phyloP scores from a whole-genome alignment of 176 grass and related monocot genomes.

The Musa beccarii region DNA sequence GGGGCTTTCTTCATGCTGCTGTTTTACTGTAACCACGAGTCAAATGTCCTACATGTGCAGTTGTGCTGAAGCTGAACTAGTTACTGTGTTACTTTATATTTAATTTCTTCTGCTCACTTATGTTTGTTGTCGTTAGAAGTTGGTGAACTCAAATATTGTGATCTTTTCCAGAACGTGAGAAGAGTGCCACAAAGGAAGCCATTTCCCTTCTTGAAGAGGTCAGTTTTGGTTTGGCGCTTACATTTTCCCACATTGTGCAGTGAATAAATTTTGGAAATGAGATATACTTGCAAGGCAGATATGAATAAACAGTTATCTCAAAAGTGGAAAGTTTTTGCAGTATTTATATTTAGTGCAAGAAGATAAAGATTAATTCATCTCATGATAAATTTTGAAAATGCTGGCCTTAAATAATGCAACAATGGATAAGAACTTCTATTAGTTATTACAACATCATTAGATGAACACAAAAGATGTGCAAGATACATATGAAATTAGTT shows the following conservation, averaged over 20 bases:
- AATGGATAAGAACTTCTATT: not conserved
- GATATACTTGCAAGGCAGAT: too few species aligned
- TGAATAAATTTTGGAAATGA: constrained; percentile 5
- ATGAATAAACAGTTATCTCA: too few species aligned
- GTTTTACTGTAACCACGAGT: not conserved
- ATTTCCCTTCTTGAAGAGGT: constrained; percentile 78
- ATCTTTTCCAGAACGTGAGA: constrained; percentile 68
- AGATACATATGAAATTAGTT: too few species aligned
- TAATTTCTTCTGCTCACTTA: not conserved
- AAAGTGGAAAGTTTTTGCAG: too few species aligned
- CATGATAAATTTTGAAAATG: too few species aligned
- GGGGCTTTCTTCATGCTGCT: not conserved
- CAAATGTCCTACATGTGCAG: too few species aligned
- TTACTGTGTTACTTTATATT: not conserved
- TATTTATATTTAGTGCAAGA: too few species aligned
- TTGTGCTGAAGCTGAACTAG: not conserved
- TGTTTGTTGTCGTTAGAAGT: constrained; percentile 4
- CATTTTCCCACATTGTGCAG: not conserved
- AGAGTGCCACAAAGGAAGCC: constrained; percentile 95
- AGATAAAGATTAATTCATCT: not conserved
- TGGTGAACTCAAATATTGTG: not conserved
- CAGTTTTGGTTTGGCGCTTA: constrained; percentile 20
- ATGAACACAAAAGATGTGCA: too few species aligned
- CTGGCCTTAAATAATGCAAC: not conserved
- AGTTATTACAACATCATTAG: not conserved